Evolutionary conservation across 2,329 filamentous ascomycete species (phyloP).

Genomic region (Pseudogymnoascus sp.): DNA sequence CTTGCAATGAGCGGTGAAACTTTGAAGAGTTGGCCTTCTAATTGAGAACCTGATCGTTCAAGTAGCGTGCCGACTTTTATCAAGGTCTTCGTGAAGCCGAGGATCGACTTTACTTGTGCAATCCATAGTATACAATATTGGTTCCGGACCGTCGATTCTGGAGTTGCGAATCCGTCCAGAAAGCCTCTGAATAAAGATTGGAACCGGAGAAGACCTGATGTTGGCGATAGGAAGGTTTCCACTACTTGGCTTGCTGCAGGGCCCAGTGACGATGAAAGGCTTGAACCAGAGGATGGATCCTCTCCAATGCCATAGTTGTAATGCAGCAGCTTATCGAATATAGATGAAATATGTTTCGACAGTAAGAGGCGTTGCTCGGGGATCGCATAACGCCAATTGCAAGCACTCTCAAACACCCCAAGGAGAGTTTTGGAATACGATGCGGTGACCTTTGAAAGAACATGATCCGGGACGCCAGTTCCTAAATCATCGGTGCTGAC

Average conservation of each 20-base stretch:
- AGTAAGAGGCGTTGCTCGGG: constrained; percentile 63
- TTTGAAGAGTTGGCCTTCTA: constrained; percentile 78
- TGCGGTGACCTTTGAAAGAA: constrained; percentile 63
- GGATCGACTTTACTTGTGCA: constrained; percentile 55
- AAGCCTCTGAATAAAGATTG: constrained; percentile 71
- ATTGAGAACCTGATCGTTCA: constrained; percentile 53
- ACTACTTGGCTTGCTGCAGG: constrained; percentile 70
- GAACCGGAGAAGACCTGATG: constrained; percentile 64
- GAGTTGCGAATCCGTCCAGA: constrained; percentile 52
- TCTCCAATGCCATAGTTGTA: constrained; percentile 72
- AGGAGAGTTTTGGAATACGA: constrained; percentile 70
- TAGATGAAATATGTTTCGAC: constrained; percentile 58
- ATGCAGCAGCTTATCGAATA: constrained; percentile 65
- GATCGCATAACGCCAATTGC: constrained; percentile 75
- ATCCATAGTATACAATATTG: constrained; percentile 49
- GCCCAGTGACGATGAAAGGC: constrained; percentile 47
- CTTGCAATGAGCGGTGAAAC: constrained; percentile 69
- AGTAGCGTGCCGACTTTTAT: constrained; percentile 63
- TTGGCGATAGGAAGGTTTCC: constrained; percentile 67
- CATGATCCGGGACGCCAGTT: constrained; percentile 70
- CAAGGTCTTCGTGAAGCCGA: constrained; percentile 62
- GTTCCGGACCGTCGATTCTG: constrained; percentile 57
- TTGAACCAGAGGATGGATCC: constrained; percentile 35
- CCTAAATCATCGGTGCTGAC: constrained; percentile 48
- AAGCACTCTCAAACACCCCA: constrained; percentile 79